Percentiles rank a stretch among this genome's conserved stretches.
Evolutionary conservation across 129 eudicot genomes (phyloP).

Genomic region (Flaveria bidentis): DNA sequence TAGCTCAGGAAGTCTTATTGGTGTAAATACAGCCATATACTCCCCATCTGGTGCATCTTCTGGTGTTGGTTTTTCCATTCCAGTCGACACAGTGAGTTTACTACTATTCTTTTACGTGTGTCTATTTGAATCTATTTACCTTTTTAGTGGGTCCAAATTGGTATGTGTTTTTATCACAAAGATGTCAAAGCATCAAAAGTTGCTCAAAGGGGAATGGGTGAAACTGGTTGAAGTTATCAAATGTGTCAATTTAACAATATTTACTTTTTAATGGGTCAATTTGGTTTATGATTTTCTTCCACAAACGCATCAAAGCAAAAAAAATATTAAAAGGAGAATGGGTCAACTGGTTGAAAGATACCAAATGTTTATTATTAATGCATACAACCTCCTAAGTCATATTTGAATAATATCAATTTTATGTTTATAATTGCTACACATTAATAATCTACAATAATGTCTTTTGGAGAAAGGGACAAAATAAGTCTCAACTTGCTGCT

Average conservation of each 20-base stretch:
- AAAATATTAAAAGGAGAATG: too few species aligned
- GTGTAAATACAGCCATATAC: conserved; percentile 83
- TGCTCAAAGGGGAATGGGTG: too few species aligned
- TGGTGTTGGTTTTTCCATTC: conserved; percentile 92
- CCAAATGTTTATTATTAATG: too few species aligned
- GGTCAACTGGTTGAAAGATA: too few species aligned
- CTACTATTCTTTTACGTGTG: neutral
- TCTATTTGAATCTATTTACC: too few species aligned
- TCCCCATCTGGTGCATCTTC: conserved; percentile 94
- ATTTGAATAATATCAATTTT: neutral
- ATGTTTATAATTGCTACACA: neutral
- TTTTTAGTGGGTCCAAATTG: neutral
- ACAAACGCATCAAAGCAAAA: too few species aligned
- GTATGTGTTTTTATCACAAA: neutral
- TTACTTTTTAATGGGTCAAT: too few species aligned
- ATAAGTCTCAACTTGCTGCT: too few species aligned
- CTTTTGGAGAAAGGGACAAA: too few species aligned
- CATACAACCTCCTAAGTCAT: neutral
- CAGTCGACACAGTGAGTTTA: conserved; percentile 83
- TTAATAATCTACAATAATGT: neutral
- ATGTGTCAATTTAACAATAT: too few species aligned
- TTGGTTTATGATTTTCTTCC: too few species aligned
- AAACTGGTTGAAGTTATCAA: too few species aligned
- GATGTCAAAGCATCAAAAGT: neutral
- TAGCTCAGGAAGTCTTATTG: conserved; percentile 83